Base-by-base conservation (phyloP, 805 yeast genomes). In the Candida caryicola region DNA sequence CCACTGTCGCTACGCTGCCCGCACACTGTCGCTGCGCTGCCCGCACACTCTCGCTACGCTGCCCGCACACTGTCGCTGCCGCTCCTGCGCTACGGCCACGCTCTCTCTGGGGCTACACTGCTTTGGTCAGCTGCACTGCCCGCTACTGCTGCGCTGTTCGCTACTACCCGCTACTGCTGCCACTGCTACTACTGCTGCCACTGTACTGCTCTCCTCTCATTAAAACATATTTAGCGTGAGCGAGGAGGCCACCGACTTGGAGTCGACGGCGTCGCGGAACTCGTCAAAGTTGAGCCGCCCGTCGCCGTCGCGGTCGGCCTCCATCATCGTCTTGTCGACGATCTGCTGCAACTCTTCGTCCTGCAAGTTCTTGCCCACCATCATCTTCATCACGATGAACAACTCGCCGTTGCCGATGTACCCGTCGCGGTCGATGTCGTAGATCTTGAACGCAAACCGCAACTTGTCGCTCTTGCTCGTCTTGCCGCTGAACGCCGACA, bases 351-450 rank as follows among this genome's bases (percentile, higher is more conserved):
- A 72, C 54, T 93, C 96, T 18, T 78, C 79, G 42, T 86, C 95
- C 45, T 80, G 83, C 40, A 95, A 65, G 54, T 93, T 89, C 50
- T 80, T 82, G 1, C 98, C 99, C 18, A 95, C 99, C 99, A 93
- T 93, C 78, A 87, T 85, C 62, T 93, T 86, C 66, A 93, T 70
- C 29, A 93, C 98, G 29, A 91, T 73, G 54, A 83, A 93, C 40
- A 93, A 62, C 63, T 93, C 99, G 17, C 99, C 99, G 57, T 91
- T 91, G 2, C 97, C 90, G 26, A 93, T 87, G 57, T 56, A 89
- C 0, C 99, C 99, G 58, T 93, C 99, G 39, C 88, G 74, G 62
- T 93, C 99, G 46, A 93, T 88, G 57, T 93, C 99, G 57, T 93
- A 93, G 14, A 93, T 88, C 54, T 82, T 85, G 65, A 93, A 93